Base-by-base conservation (phyloP, 1,284 basidiomycete genomes). In the Ganoderma multipileum region DNA sequence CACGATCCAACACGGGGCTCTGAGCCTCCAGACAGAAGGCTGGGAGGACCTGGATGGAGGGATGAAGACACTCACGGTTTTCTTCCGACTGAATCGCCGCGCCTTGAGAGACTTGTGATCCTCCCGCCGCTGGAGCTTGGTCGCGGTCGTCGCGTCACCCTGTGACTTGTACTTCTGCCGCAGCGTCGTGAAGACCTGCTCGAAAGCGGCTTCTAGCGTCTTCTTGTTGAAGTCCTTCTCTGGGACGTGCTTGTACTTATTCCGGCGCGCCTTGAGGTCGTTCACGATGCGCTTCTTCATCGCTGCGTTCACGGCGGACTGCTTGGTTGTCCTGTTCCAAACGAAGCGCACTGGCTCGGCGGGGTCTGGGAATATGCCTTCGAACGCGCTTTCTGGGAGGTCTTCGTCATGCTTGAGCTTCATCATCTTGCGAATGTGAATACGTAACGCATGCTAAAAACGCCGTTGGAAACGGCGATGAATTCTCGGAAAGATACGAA, bases 311-410 rank as follows among this genome's bases (percentile, higher is more conserved):
- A 92, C 91, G 26, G 87, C 82, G 0, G 90, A 92, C 73, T 92
- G 90, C 69, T 87, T 91, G 11, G 85, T 82, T 0, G 91, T 93
- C 77, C 91, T 91, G 66, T 89, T 87, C 91, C 91, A 93, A 3
- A 92, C 88, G 73, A 93, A 93, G 18, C 91, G 88, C 12, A 93
- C 81, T 2, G 90, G 85, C 26, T 89, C 83, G 26, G 81, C 75
- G 8, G 81, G 71, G 3, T 79, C 79, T 2, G 89, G 72, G 1
- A 79, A 71, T 12, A 77, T 78, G 14, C 86, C 87, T 73, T 93
- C 91, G 7, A 76, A 73, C 73, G 90, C 86, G 64, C 85, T 87
- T 66, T 87, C 85, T 0, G 91, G 91, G 12, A 93, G 80, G 0
- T 84, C 76, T 69, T 87, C 86, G 72, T 89, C 89, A 41, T 77